A percentile compares a stretch with the other conserved stretches of the same genome.
These are phyloP conservation scores for Diaporthe sp. DNA, from an alignment of 2,329 filamentous ascomycete species.

Conservation along the genomic window DNA sequence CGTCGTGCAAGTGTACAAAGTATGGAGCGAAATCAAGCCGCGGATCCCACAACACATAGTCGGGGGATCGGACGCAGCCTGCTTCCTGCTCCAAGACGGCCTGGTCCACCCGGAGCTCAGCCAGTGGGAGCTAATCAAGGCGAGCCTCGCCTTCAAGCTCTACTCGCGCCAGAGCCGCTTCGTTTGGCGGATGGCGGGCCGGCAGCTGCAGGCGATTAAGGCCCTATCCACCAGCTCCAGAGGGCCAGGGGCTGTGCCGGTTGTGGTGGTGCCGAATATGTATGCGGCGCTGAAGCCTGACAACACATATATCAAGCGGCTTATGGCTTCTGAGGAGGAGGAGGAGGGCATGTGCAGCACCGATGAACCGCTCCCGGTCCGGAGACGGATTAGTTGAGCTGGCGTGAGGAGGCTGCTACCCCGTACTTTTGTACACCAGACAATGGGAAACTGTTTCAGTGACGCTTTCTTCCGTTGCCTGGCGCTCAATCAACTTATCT, in stretches of 20 bases:
- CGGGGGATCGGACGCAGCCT: background rate
- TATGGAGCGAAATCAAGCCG: slow-evolving; percentile 59
- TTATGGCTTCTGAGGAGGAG: slow-evolving; percentile 41
- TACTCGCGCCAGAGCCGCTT: slow-evolving; percentile 53
- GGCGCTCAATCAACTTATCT: background rate
- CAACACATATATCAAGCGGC: slow-evolving; percentile 45
- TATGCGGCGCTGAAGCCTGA: slow-evolving; percentile 56
- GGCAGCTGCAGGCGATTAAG: slow-evolving; percentile 65
- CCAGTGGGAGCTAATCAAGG: slow-evolving; percentile 65
- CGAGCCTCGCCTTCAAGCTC: slow-evolving; percentile 61
- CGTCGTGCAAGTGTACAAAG: slow-evolving; percentile 55
- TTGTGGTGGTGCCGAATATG: slow-evolving; percentile 54
- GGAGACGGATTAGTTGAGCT: background rate
- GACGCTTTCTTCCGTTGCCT: background rate
- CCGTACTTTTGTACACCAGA: background rate
- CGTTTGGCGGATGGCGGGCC: slow-evolving; percentile 64
- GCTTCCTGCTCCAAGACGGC: slow-evolving; percentile 43
- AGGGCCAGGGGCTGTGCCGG: slow-evolving; percentile 39
- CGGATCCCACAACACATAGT: slow-evolving; percentile 42
- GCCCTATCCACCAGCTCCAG: slow-evolving; percentile 45
- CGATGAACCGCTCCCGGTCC: background rate
- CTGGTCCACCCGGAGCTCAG: slow-evolving; percentile 50
- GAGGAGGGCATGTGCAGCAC: background rate
- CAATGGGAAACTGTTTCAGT: background rate
- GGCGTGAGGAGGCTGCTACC: background rate